Base-by-base conservation (phyloP, 768 basidiomycete genomes). In the Porpolomopsis calyptriformis region DNA sequence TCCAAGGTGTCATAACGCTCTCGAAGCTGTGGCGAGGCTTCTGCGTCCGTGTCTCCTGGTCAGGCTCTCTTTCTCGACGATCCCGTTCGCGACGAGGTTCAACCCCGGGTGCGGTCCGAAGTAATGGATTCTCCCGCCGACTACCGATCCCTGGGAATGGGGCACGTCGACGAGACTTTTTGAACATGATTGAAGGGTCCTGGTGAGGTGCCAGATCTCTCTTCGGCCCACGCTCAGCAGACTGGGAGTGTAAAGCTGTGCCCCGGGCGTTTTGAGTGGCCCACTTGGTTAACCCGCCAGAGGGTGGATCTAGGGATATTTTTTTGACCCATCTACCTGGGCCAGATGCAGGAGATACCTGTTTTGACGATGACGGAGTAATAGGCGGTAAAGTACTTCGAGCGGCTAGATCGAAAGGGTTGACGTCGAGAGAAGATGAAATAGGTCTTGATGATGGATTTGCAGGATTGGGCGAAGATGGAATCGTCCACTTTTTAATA, bases 151-250 rank as follows among this genome's bases (percentile, higher is more conserved):
- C 22, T 23, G 40, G 11, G 20, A n/a, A 2, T 16, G 33, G 11
- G 7, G 26, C 8, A 34, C 18, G 11, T 11, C 6, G 16, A 8
- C 18, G 25, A 44, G 25, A 40, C 5, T 12, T 37, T 24, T 14
- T 26, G 37, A 22, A 19, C 23, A 27, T 10, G 19, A 22, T 14
- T 25, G 26, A 14, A 29, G 29, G 53, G 16, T 41, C 49, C 29
- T 53, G 56, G 37, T 54, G 55, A 23, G 52, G 57, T 34, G 53
- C 50, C 18, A 41, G 22, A 20, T 48, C 46, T 29, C 53, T 52
- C 27, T 54, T 51, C 26, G 52, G 40, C 35, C 24, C 57, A 44
- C 35, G 23, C 10, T 35, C 43, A 18, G 41, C 6, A 45, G 35
- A 36, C 12, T 36, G 39, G 7, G 3, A 11, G 3, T 18, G 19